phyloP scores from a whole-genome alignment of 257 asterid genomes.

The Solanum sejunctum region DNA sequence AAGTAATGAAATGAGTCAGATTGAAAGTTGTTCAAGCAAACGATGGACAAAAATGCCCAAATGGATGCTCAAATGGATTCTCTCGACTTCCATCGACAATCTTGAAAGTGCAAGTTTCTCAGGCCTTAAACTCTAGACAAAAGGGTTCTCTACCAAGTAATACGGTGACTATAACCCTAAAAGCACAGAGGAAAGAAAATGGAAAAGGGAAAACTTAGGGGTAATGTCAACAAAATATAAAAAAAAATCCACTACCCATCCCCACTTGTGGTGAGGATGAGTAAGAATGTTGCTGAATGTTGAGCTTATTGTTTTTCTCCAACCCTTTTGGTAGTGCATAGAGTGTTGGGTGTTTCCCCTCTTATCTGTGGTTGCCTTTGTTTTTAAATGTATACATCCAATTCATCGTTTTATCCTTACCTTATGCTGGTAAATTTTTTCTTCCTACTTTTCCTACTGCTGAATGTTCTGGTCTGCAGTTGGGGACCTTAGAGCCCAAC shows the following conservation, averaged over 20 bases:
- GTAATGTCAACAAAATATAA: neutral
- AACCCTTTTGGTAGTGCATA: neutral
- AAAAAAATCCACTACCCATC: neutral
- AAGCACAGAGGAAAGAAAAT: neutral
- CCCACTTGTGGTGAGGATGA: neutral
- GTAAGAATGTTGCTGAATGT: neutral
- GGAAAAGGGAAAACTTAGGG: neutral
- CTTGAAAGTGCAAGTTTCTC: neutral
- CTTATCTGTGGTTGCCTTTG: neutral
- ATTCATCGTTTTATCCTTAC: neutral
- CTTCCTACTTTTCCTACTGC: slow-evolving; percentile 4
- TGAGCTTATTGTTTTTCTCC: neutral
- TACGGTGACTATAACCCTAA: neutral
- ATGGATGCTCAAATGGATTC: neutral
- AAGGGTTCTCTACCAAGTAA: neutral
- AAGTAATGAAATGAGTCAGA: neutral
- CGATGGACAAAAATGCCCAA: neutral
- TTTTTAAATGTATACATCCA: neutral
- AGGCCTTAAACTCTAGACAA: neutral
- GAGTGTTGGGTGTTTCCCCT: neutral
- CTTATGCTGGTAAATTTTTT: neutral
- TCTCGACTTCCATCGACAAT: neutral
- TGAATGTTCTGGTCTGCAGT: slow-evolving; percentile 52
- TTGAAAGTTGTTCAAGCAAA: neutral
- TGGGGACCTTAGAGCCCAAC: slow-evolving; percentile 82